Evolutionary conservation across 768 basidiomycete genomes (phyloP), one percentile per base, ranked within the genome.

Genomic region (Rhizopogon rudus): DNA sequence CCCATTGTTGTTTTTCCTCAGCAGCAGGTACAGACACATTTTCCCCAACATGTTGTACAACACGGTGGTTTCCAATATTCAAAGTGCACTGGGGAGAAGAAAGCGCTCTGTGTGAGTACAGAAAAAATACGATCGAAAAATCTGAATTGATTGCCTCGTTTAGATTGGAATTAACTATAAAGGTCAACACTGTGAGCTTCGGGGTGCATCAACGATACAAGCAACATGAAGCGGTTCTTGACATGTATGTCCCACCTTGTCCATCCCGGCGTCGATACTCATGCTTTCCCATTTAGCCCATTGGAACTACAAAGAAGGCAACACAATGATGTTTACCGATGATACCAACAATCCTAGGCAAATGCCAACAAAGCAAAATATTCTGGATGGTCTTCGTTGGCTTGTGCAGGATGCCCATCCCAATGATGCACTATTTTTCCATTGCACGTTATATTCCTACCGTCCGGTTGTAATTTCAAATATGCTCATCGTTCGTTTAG

Each of bases 91-190:
- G 81, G 81, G 3, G 68, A 69, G 53, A 73, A 79, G 59, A 83
- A 83, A 66, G 82, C 81, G 1, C 60, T 83, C 0, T 74, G 74
- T 55, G 68, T 70, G 57, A 71, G 68, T 63, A 35, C 42, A 22
- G 45, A 9, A 6, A 51, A 13, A n/a, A 39, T 35, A 3, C 51
- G 14, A 35, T n/a, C 17, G 33, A 25, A 14, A 35, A 16, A 50
- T 33, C 3, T 1, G 39, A 51, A 31, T 44, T n/a, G 40, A 44
- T 35, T 42, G 56, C 13, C 44, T 53, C 48, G 22, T 55, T 10
- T 40, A 86, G 84, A 89, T 93, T 65, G 91, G 90, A 1, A 87
- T 93, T 60, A 88, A 88, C 65, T 93, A 93, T 64, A 63, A 61
- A 10, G 88, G 89, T 0, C 82, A 87, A 46, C 64, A 65, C 2